Evolutionary conservation across 805 yeast species (phyloP).

Genomic region (Candida loeiensis): DNA sequence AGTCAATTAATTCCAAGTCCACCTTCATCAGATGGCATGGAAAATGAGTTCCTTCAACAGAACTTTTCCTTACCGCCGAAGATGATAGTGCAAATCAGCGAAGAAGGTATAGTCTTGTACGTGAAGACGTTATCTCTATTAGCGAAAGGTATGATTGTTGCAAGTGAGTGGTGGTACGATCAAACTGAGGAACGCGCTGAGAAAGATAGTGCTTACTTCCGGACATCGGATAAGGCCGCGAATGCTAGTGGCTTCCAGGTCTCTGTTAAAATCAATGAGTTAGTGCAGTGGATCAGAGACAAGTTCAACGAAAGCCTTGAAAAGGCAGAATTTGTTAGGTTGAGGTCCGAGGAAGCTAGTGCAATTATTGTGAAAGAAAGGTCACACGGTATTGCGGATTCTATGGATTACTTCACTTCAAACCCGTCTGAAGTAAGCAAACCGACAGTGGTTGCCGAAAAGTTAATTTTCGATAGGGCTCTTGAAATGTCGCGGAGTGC

Average conservation of each 20-base stretch:
- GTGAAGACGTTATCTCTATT: slow-evolving; percentile 78
- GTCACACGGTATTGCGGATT: slow-evolving; percentile 1
- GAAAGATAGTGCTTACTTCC: slow-evolving; percentile 16
- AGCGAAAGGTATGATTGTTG: slow-evolving; percentile 81
- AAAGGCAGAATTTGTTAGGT: slow-evolving; percentile 75
- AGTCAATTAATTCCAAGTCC: slow-evolving; percentile 79
- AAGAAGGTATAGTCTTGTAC: slow-evolving; percentile 83
- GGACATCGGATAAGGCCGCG: slow-evolving; percentile 10
- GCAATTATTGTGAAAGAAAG: slow-evolving; percentile 26
- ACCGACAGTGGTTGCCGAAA: slow-evolving; percentile 61
- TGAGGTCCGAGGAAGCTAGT: slow-evolving; percentile 52
- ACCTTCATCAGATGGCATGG: slow-evolving; percentile 44
- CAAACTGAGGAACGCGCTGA: slow-evolving; percentile 18
- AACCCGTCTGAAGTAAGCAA: slow-evolving; percentile 2
- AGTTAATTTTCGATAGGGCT: slow-evolving; percentile 87
- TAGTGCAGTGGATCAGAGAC: slow-evolving; percentile 90
- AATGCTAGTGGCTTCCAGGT: slow-evolving; percentile 20
- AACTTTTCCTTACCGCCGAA: slow-evolving; percentile 52
- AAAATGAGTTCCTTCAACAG: slow-evolving; percentile 34
- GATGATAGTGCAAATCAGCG: slow-evolving; percentile 59
- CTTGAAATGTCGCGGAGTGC: slow-evolving; percentile 89
- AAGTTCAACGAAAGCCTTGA: slow-evolving; percentile 85
- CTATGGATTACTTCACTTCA: slow-evolving; percentile 7
- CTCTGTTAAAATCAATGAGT: slow-evolving; percentile 49
- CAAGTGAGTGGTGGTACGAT: slow-evolving; percentile 86